Percentiles rank a stretch among this genome's conserved stretches.
These are phyloP conservation scores for Bertia moriformis DNA, from an alignment of 2,329 filamentous ascomycete genomes.

Conservation along the genomic window DNA sequence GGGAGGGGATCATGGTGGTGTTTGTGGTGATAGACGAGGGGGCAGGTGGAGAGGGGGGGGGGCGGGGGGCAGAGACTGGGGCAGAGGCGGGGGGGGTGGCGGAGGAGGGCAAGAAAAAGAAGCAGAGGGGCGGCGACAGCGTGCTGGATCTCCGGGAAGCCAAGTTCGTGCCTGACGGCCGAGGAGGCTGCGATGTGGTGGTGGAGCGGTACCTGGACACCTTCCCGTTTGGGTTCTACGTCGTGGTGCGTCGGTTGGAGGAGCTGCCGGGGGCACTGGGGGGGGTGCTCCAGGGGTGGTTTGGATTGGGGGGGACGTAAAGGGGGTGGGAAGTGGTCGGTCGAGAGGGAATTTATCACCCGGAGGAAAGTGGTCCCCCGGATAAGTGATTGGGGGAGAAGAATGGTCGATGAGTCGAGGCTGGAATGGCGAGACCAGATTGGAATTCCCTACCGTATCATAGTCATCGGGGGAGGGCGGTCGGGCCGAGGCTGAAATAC, in stretches of 20 bases:
- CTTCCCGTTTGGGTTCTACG: constrained; percentile 93
- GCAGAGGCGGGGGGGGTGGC: constrained; percentile 12
- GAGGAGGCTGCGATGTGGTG: constrained; percentile 51
- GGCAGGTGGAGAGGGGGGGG: constrained; percentile 18
- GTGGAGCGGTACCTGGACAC: constrained; percentile 86
- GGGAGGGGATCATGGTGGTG: constrained; percentile 92
- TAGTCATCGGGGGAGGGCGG: no score
- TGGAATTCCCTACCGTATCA: no score
- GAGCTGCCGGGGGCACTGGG: constrained; percentile 83
- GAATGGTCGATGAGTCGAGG: no score
- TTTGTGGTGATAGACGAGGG: constrained; percentile 81
- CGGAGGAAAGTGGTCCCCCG: no score
- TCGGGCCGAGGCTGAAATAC: no score
- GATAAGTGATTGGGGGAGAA: no score
- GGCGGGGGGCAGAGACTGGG: constrained; percentile 12
- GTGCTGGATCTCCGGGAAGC: constrained; percentile 84
- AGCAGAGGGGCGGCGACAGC: constrained; percentile 30
- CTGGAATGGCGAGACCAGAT: no score
- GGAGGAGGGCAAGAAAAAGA: constrained; percentile 24
- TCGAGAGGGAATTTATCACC: no score
- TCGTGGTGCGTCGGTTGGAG: constrained; percentile 81
- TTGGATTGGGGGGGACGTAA: constrained; percentile 48
- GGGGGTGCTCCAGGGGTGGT: constrained; percentile 86
- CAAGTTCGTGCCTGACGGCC: constrained; percentile 56
- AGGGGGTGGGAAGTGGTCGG: background rate